A percentile compares a stretch with the other conserved stretches of the same genome.
Conservation (phyloP, 2,329 filamentous ascomycete species). For the Arthrobotrys sphaeroides region DNA sequence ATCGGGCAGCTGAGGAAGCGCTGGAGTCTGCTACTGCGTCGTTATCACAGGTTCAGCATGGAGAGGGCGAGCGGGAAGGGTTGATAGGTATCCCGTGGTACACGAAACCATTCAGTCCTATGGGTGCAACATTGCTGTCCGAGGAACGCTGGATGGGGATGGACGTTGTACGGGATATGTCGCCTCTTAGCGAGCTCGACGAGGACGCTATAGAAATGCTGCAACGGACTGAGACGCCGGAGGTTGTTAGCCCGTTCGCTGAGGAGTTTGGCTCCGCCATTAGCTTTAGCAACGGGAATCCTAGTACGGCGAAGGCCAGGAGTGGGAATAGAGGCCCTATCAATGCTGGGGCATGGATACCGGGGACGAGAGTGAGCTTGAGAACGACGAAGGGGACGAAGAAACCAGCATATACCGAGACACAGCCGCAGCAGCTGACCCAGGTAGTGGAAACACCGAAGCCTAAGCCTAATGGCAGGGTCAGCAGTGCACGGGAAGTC, state of each 20-base stretch:
- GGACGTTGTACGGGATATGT: slow-evolving; percentile 52
- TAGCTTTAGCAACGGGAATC: neutral
- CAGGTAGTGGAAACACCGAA: slow-evolving; percentile 21
- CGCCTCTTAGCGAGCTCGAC: slow-evolving; percentile 51
- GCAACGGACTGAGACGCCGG: slow-evolving; percentile 28
- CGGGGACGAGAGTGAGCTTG: slow-evolving; percentile 44
- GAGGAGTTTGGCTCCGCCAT: slow-evolving; percentile 10
- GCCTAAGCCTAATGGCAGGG: slow-evolving; percentile 23
- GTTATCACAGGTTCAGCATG: slow-evolving; percentile 36
- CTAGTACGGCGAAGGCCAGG: slow-evolving; percentile 6
- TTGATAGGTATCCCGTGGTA: slow-evolving; percentile 52
- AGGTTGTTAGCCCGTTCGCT: slow-evolving; percentile 9
- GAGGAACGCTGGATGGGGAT: slow-evolving; percentile 53
- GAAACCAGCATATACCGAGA: slow-evolving; percentile 10
- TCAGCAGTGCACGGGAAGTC: slow-evolving; percentile 13
- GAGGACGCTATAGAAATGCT: slow-evolving; percentile 52
- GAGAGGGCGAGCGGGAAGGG: slow-evolving; percentile 31
- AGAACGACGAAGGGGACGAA: slow-evolving; percentile 47
- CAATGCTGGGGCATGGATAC: slow-evolving; percentile 22
- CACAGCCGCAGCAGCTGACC: slow-evolving; percentile 2
- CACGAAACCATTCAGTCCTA: slow-evolving; percentile 50
- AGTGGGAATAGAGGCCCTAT: neutral
- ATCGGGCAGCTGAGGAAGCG: slow-evolving; percentile 37
- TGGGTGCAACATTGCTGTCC: slow-evolving; percentile 43
- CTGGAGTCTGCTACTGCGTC: slow-evolving; percentile 40